Conservation (phyloP, 345 rosid species). For the Gossypium turneri region DNA sequence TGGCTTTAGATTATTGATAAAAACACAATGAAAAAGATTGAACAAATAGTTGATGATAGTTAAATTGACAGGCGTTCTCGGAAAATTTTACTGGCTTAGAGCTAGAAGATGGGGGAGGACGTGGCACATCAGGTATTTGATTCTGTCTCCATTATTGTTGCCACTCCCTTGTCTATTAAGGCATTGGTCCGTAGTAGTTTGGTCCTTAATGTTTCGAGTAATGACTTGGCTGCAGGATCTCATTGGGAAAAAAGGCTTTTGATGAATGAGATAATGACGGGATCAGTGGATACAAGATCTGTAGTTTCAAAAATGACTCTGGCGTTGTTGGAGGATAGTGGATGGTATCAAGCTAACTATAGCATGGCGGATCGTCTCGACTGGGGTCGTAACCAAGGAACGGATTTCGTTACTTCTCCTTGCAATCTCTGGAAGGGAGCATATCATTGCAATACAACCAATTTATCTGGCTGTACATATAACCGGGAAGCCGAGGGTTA, state of each 20-base stretch:
- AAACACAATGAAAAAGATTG: background rate
- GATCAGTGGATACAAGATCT: slow-evolving; percentile 96
- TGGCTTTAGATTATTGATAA: slow-evolving; percentile 8
- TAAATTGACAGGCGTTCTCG: slow-evolving; percentile 69
- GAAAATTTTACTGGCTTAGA: slow-evolving; percentile 95
- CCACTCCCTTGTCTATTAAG: background rate
- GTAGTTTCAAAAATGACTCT: slow-evolving; percentile 99
- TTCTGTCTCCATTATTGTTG: background rate
- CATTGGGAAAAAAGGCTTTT: slow-evolving; percentile 99
- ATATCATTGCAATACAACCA: slow-evolving; percentile 90
- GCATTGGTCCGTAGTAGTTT: background rate
- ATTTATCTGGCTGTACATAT: slow-evolving; percentile 94
- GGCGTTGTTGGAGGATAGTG: slow-evolving; percentile 95
- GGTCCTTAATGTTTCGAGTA: slow-evolving; percentile 10
- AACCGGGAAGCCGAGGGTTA: slow-evolving; percentile 99
- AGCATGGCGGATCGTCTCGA: slow-evolving; percentile 97
- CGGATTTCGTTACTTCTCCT: slow-evolving; percentile 80
- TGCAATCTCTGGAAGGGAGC: slow-evolving; percentile 98
- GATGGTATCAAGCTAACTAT: slow-evolving; percentile 98
- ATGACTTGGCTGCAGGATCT: slow-evolving; percentile 56
- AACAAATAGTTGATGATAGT: slow-evolving; percentile 7
- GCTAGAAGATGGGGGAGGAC: slow-evolving; percentile 99
- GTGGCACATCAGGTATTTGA: slow-evolving; percentile 85
- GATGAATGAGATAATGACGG: slow-evolving; percentile 99
- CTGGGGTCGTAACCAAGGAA: slow-evolving; percentile 98